A percentile compares a stretch with the other conserved stretches of the same genome.
phyloP scores from a whole-genome alignment of 2,329 filamentous ascomycete species.

The Aureobasidium sp. region DNA sequence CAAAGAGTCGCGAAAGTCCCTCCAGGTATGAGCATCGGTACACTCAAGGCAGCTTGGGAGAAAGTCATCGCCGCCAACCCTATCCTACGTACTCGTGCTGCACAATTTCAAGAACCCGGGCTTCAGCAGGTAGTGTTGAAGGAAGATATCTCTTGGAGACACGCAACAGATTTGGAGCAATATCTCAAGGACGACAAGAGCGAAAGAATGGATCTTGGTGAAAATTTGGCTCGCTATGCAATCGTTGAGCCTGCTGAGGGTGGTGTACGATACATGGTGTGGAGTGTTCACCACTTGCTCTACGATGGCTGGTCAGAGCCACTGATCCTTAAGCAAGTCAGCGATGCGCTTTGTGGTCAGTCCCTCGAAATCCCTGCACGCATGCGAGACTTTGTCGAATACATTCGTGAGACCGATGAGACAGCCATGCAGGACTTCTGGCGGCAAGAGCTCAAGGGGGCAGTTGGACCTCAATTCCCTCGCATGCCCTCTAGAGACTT shows the following conservation, averaged over 20 bases:
- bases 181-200: conserved; percentile 32
- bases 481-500: conserved; percentile 23
- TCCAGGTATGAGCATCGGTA: conserved; percentile 27
- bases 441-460: conserved; percentile 27
- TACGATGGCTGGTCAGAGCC: conserved; percentile 36
- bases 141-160: conserved; percentile 26
- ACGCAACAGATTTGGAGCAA: conserved; percentile 24
- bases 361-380: conserved; percentile 5
- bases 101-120: conserved; percentile 12
- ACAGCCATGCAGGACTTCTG: conserved; percentile 29
- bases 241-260: conserved; percentile 23
- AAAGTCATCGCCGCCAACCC: conserved; percentile 26
- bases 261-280: conserved; percentile 23
- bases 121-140: conserved; percentile 24
- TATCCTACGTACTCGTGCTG: conserved; percentile 33
- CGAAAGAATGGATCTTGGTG: conserved; percentile 35
- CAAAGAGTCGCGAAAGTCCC: conserved; percentile 31
- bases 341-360: conserved; percentile 8
- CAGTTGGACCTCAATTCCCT: conserved; percentile 31
- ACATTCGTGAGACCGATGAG: conserved; percentile 24
- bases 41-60: conserved; percentile 34
- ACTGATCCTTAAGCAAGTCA: conserved; percentile 30
- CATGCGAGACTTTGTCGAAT: conserved; percentile 30
- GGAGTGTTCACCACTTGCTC: conserved; percentile 34
- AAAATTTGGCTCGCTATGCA: conserved; percentile 33